Evolutionary conservation across 441 rosid genomes (phyloP), one percentile per base, ranked within the genome.

Genomic region (Pelargonium myrrhifolium): DNA sequence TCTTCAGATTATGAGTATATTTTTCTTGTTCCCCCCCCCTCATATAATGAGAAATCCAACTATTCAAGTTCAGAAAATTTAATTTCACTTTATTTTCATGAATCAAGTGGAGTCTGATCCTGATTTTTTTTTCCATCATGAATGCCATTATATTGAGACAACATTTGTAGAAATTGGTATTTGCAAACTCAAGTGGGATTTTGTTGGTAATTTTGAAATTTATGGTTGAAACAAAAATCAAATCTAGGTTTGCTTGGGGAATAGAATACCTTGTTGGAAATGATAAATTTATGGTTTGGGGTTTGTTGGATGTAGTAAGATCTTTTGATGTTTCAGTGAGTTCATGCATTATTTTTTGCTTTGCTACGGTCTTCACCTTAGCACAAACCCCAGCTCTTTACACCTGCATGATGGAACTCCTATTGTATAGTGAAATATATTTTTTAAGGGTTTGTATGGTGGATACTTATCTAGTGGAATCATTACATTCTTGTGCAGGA

Each of bases 401-500:
- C 18, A 2, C 51, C 51, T 45, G 51, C 15, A 10, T 10, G 51
- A 14, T 14, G 14, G 9, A 11, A 45, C 11, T 11, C 14, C 9
- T 35, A 12, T 1, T 45, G 11, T 10, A 10, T 12, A 0, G 51
- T 45, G 42, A 26, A 31, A 31, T 37, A 31, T 62, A n/a, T n/a
- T 15, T 63, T 15, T 63, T 9, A 14, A 18, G 66, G 51, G 39
- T 39, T 64, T 35, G 58, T 20, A 9, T 15, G 22, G 11, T 47
- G 51, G 40, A 35, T n/a, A 8, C 14, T 15, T 21, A 31, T 22
- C 24, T 65, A 17, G 64, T 47, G 49, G 31, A 58, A 39, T 10
- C 35, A 53, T 35, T 20, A n/a, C 8, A 24, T 65, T 78, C 21
- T 62, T 70, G 64, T 82, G 80, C 84, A 91, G 96, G 99, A 89